Evolutionary conservation across 2,329 filamentous ascomycete species (phyloP), one percentile per base, ranked within the genome.

Genomic region (Harringtonia lauricola): DNA sequence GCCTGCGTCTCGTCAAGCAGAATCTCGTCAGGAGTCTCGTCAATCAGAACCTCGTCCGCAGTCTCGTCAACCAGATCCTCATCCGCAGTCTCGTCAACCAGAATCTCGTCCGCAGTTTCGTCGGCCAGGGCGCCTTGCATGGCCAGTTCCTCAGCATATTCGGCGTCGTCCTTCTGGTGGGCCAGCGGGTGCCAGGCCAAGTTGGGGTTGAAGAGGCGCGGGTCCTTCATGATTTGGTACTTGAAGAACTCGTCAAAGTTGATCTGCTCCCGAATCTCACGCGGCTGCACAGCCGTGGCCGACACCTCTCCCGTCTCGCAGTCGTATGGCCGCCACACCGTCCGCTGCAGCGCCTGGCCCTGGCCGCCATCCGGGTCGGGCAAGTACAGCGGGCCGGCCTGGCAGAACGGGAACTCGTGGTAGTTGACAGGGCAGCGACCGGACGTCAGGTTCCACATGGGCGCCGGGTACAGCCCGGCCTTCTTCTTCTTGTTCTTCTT

Each of bases 341-440:
- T 43, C 18, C 45, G 42, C 13, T 43, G 40, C 29, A 49, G 42
- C 13, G 47, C 47, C 40, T 47, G 17, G 18, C 24, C 34, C 14
- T 18, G 15, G 21, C 22, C 21, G 37, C 24, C 36, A 21, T 21
- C 12, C 26, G 17, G 28, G n/a, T 17, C 35, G 12, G 40, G 35
- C 21, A 18, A 15, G 8, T 24, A 8, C 2, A 49, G 41, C 1
- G 47, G 39, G 4, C 26, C 29, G 4, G 47, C 28, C 12, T 45
- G 29, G 45, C 49, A 50, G 41, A 39, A 44, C 15, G 47, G 47
- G n/a, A 39, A 36, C 43, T 50, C 47, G 36, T 30, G 13, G 39
- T 47, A 47, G 38, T 48, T 42, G 14, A 39, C 39, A 2, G 49
- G 46, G 38, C 49, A 50, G n/a, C 41, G 44, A 14, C 49, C 47